Evolutionary conservation across 176 grass and related monocot species (phyloP).

Genomic region (Oryza officinalis): DNA sequence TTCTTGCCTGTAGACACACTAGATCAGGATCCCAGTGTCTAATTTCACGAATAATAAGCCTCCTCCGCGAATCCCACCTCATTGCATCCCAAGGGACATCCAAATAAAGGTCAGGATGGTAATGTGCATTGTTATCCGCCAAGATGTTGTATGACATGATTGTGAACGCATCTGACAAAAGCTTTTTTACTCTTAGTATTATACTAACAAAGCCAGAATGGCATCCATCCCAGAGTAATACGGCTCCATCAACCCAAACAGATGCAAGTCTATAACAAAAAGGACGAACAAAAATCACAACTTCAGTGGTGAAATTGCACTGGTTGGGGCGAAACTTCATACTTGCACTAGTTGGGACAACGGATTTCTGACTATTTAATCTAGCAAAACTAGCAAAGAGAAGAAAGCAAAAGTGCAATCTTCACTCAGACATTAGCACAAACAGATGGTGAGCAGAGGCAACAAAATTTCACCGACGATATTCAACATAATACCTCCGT

Average conservation of each 20-base stretch:
- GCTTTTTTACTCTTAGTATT: background rate
- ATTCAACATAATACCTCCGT: constrained; percentile 38
- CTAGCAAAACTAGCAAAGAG: background rate
- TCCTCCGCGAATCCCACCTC: constrained; percentile 73
- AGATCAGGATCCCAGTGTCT: constrained; percentile 67
- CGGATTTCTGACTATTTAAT: background rate
- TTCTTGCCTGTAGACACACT: constrained; percentile 85
- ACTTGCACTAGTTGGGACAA: background rate
- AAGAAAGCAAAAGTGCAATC: background rate
- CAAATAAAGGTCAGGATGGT: constrained; percentile 69
- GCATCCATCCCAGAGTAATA: background rate
- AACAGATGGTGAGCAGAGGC: constrained; percentile 30
- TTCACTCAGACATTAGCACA: constrained; percentile 25
- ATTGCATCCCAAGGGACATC: constrained; percentile 62
- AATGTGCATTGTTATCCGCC: constrained; percentile 65
- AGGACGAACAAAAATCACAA: background rate
- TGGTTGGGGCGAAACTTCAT: background rate
- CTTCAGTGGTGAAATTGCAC: background rate
- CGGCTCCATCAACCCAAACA: background rate
- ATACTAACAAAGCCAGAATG: background rate
- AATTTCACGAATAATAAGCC: constrained; percentile 75
- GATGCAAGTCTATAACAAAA: background rate
- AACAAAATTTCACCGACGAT: background rate
- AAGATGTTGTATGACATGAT: constrained; percentile 95
- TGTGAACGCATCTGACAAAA: constrained; percentile 59